Evolutionary conservation across 2,329 filamentous ascomycete species (phyloP).

Genomic region (Cordyceps militaris): DNA sequence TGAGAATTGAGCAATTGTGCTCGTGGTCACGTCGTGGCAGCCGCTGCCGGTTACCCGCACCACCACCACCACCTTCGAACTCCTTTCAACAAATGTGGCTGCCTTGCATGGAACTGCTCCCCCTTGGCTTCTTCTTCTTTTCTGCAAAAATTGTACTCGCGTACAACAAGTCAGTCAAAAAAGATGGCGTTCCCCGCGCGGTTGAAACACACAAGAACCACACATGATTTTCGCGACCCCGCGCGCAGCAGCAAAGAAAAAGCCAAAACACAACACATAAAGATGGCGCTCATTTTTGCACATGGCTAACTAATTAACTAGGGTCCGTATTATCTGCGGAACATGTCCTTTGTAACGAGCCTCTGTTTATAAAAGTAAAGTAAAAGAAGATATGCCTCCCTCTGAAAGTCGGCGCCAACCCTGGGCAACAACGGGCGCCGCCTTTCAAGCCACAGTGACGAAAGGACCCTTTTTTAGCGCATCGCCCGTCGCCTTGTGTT

Average conservation of each 20-base stretch:
- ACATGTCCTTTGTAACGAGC: no score
- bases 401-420: no score
- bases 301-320: no score
- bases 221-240: neutral
- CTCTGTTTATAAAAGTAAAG: no score
- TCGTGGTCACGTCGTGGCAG: conserved; percentile 1
- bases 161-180: neutral
- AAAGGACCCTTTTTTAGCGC: neutral
- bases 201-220: neutral
- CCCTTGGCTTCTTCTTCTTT: neutral
- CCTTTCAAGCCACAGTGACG: conserved; percentile 10
- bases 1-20: neutral
- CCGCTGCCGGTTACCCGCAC: conserved; percentile 11
- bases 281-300: no score
- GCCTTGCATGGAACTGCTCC: neutral
- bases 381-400: no score
- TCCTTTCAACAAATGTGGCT: neutral
- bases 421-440: neutral
- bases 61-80: neutral
- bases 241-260: no score
- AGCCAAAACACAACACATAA: no score
- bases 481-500: neutral
- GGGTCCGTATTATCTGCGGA: no score
- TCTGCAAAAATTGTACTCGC: no score
- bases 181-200: neutral